A percentile compares a stretch with the other conserved stretches of the same genome.
phyloP scores from a whole-genome alignment of 169 alveolate species.

The Miamiensis avidus region DNA sequence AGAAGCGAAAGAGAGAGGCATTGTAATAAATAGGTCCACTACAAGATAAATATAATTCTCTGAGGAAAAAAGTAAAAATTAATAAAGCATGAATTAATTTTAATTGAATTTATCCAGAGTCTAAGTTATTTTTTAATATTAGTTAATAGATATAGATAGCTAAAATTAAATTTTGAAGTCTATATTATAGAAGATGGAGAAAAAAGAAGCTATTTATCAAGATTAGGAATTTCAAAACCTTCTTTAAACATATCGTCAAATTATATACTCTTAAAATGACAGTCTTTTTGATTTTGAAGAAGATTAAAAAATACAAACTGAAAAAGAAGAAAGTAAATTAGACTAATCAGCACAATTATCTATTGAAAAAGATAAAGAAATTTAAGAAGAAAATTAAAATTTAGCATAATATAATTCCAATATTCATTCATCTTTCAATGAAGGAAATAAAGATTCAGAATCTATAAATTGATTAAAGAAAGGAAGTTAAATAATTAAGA shows the following conservation, averaged over 20 bases:
- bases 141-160: not conserved
- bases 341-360: no score
- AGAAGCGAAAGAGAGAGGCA: conserved; percentile 45
- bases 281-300: no score
- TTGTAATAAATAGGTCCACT: conserved; percentile 46
- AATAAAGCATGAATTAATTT: not conserved
- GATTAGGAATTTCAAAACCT: no score
- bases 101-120: not conserved
- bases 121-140: no score
- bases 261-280: no score
- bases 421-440: not conserved
- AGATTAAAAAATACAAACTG: not conserved
- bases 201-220: not conserved
- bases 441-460: not conserved
- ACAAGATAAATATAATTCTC: conserved; percentile 20
- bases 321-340: no score
- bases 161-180: not conserved
- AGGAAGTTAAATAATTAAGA: no score
- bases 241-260: no score
- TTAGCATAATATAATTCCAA: not conserved
- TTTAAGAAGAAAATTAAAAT: no score
- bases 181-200: no score
- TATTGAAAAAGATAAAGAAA: no score
- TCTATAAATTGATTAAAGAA: no score
- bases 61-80: conserved; percentile 34